These are phyloP conservation scores for Penicillium longicatenatum DNA, from an alignment of 495 filamentous ascomycete genomes.

Conservation along the genomic window DNA sequence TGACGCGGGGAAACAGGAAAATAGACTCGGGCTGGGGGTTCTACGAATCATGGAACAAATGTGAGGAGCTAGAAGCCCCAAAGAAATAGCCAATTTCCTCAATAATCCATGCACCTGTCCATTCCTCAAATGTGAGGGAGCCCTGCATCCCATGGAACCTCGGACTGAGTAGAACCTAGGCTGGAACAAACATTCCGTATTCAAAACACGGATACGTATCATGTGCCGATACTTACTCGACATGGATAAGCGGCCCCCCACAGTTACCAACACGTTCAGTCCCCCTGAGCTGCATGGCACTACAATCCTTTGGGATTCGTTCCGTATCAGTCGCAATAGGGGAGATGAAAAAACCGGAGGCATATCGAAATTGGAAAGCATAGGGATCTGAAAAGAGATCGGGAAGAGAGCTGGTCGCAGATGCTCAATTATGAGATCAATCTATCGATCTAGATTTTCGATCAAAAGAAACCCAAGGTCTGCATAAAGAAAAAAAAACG, in stretches of 20 bases:
- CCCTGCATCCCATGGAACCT: not conserved
- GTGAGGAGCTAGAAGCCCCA: not conserved
- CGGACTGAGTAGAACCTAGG: too few species aligned
- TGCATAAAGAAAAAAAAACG: not conserved
- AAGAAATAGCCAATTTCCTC: not conserved
- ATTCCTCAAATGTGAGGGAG: not conserved
- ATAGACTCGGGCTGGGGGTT: not conserved
- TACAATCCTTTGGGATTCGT: slow-evolving; percentile 18
- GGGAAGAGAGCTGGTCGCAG: too few species aligned
- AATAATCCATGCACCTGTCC: not conserved
- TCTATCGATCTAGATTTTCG: not conserved
- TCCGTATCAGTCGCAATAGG: slow-evolving; percentile 14
- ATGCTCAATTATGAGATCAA: not conserved
- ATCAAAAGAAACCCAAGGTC: too few species aligned
- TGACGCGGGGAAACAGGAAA: slow-evolving; percentile 6
- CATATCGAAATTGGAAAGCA: too few species aligned
- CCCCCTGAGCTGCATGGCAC: slow-evolving; percentile 9
- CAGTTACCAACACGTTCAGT: slow-evolving; percentile 10
- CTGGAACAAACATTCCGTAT: too few species aligned
- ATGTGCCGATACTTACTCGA: not conserved
- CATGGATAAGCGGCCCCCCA: slow-evolving; percentile 10
- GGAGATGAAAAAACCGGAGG: not conserved
- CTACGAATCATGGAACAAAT: not conserved
- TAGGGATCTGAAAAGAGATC: not conserved
- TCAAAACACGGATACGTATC: not conserved